Evolutionary conservation across 1,284 basidiomycete genomes (phyloP), one percentile per base, ranked within the genome.

Genomic region (Ganoderma sinense): DNA sequence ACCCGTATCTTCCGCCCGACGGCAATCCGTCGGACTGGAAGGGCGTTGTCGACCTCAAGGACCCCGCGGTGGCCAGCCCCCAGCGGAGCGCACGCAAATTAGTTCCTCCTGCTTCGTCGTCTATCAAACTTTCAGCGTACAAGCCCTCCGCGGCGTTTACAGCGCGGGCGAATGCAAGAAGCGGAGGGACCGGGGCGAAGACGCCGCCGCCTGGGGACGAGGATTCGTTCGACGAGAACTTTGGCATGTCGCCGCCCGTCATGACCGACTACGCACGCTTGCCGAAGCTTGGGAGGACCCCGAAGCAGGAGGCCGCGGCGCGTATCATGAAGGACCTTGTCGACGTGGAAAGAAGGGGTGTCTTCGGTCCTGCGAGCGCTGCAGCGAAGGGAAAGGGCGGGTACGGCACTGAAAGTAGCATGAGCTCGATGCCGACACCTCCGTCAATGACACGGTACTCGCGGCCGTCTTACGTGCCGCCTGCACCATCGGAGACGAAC

Each of bases 221-320:
- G 71, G 84, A 85, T 40, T 78, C 78, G 5, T 84, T 85, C 62
- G 86, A 89, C 64, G 84, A 88, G 51, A 89, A 89, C n/a, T 87
- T 91, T 43, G 93, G 92, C 59, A 94, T 97, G 92, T 96, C 95
- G 0, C 95, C 96, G 2, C 95, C 94, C 2, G 88, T 93, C 4
- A 92, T 93, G 67, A 91, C 97, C 88, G 93, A 91, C 36, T 96
- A 95, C 69, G 90, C 90, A 2, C 87, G 91, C 23, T 80, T 89
- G 18, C 83, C 81, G 4, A 88, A 85, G 60, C 84, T 95, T 26
- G 88, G 88, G 10, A 86, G 84, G 67, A 86, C 86, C n/a, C 87
- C 92, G 3, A 84, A 81, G 48, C 89, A 86, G 74, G 87, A 89
- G 68, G 92, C 93, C 14, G 92, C 92, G 1, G 83, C 86, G 23